Conservation (phyloP, 129 eudicot species). For the Mikania micrantha region DNA sequence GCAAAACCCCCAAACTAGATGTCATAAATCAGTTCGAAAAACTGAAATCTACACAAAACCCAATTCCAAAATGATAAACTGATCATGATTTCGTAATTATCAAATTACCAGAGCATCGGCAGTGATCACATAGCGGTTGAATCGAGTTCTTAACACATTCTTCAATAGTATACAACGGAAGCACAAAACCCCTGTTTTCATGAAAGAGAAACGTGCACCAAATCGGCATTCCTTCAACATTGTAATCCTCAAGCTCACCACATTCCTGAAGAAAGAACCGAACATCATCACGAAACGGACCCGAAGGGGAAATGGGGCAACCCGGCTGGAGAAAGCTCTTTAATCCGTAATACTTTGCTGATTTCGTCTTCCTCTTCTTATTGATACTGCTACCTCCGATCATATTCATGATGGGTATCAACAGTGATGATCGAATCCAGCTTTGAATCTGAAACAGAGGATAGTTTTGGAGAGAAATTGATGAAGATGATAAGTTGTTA, state of each 20-base stretch:
- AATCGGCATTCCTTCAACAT: constrained; percentile 58
- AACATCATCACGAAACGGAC: constrained; percentile 68
- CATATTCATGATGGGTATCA: constrained; percentile 16
- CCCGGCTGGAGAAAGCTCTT: constrained; percentile 64
- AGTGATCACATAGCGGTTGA: constrained; percentile 76
- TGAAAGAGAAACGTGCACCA: constrained; percentile 70
- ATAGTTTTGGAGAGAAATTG: background rate
- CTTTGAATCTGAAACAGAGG: background rate
- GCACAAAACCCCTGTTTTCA: constrained; percentile 43
- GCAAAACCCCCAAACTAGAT: background rate
- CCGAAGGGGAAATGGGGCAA: constrained; percentile 45
- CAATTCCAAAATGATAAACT: background rate
- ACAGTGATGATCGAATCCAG: constrained; percentile 18
- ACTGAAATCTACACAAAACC: background rate
- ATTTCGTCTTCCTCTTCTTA: constrained; percentile 34
- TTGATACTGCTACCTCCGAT: background rate
- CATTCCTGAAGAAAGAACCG: constrained; percentile 58
- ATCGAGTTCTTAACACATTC: constrained; percentile 53
- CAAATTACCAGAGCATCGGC: constrained; percentile 60
- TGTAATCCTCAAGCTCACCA: constrained; percentile 51
- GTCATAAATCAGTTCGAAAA: background rate
- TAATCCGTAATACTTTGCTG: constrained; percentile 43
- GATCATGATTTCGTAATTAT: background rate
- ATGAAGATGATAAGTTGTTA: constrained; percentile 12
- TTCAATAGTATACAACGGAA: constrained; percentile 84